These are phyloP conservation scores for Sungouiozyma intestinalis DNA, from an alignment of 805 yeast genomes.

Conservation along the genomic window DNA sequence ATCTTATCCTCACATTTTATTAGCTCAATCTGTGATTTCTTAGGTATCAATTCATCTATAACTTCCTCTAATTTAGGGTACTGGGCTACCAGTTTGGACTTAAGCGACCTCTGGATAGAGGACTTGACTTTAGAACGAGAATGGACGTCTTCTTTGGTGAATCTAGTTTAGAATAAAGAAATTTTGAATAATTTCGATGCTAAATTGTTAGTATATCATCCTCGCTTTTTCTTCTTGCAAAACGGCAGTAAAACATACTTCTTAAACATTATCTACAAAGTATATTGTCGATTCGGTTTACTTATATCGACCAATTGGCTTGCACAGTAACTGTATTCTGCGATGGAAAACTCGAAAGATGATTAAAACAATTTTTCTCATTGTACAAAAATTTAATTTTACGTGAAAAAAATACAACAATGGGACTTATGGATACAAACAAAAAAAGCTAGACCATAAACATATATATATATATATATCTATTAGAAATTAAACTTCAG, in stretches of 20 bases:
- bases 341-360: too few relatives aligned
- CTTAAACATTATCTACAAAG: too few relatives aligned
- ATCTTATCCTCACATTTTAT: slow-evolving; percentile 87
- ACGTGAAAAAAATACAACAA: too few relatives aligned
- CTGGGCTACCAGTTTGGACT: slow-evolving; percentile 59
- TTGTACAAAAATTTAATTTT: too few relatives aligned
- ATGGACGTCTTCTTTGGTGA: slow-evolving; percentile 78
- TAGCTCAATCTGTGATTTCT: slow-evolving; percentile 70
- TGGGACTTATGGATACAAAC: too few relatives aligned
- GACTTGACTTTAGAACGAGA: slow-evolving; percentile 87
- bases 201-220: background rate
- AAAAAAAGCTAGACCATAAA: background rate
- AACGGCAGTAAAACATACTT: slow-evolving; percentile 4
- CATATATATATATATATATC: background rate
- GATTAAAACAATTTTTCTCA: too few relatives aligned
- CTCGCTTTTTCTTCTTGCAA: background rate
- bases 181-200: background rate
- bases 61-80: slow-evolving; percentile 66
- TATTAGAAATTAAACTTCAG: too few relatives aligned
- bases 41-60: slow-evolving; percentile 77
- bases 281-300: too few relatives aligned
- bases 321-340: too few relatives aligned
- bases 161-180: slow-evolving; percentile 29
- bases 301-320: too few relatives aligned
- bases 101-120: slow-evolving; percentile 86